These are phyloP conservation scores for Hypsizygus ulmarius DNA, from an alignment of 1,284 basidiomycete species.

Conservation along the genomic window DNA sequence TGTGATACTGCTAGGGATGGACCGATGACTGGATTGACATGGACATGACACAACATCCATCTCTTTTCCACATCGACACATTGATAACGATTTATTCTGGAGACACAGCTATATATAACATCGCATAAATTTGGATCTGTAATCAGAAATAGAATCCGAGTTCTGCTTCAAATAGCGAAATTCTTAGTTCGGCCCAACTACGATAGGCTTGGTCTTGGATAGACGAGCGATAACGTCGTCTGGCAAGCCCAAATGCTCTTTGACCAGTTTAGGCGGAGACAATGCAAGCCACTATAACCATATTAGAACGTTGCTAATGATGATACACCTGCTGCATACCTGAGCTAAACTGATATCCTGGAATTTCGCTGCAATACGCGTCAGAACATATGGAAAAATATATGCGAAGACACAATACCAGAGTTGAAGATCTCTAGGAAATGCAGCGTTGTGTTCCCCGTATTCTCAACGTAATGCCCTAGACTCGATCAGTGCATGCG, in stretches of 20 bases:
- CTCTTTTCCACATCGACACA: too few species aligned
- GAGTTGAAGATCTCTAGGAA: conserved; percentile 68
- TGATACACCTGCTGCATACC: conserved; percentile 27
- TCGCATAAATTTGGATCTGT: not conserved
- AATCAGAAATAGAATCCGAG: conserved; percentile 5
- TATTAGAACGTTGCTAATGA: conserved; percentile 8
- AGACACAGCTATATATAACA: too few species aligned
- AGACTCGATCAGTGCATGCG: not conserved
- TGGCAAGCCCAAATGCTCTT: conserved; percentile 56
- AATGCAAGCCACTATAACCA: conserved; percentile 58
- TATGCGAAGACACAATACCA: conserved; percentile 29
- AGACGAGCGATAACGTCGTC: conserved; percentile 51
- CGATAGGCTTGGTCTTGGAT: conserved; percentile 52
- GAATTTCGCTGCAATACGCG: conserved; percentile 41
- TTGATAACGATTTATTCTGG: too few species aligned
- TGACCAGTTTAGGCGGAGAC: conserved; percentile 58
- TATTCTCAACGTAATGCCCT: conserved; percentile 74
- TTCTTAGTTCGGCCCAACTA: conserved; percentile 37
- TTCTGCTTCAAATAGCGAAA: not conserved
- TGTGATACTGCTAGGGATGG: too few species aligned
- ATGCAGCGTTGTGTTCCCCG: conserved; percentile 58
- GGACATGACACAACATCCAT: too few species aligned
- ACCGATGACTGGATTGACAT: too few species aligned
- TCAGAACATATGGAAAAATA: conserved; percentile 6
- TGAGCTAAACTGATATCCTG: conserved; percentile 65